Evolutionary conservation across 1,284 basidiomycete species (phyloP), one percentile per base, ranked within the genome.

Genomic region (Earliella scabrosa): DNA sequence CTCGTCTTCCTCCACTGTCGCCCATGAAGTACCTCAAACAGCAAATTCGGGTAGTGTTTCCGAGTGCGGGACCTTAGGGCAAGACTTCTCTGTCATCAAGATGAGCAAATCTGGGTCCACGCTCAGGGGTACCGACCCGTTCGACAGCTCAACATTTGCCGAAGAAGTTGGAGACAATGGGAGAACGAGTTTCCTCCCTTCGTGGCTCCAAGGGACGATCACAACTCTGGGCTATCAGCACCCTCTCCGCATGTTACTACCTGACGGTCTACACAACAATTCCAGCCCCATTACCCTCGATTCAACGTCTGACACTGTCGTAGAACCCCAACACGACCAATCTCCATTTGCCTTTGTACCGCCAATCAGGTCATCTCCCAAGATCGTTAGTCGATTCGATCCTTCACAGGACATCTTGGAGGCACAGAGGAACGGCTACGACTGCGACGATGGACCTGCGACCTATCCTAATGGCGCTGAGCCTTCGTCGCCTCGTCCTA

Each of bases 131-230:
- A n/a, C 21, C 4, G 49, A 61, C 34, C 54, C 57, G 7, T 58
- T 49, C 35, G 40, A 44, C 16, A 41, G 32, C 29, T 39, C 35
- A 14, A 51, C 57, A 10, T 57, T 56, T 29, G 14, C n/a, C 4
- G 32, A 14, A 18, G 9, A 14, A 50, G n/a, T 21, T 13, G 13
- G 13, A 8, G 3, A 3, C 8, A 9, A 16, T 16, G 35, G 11
- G 2, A 5, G 32, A 13, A 14, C 31, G 8, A 21, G 40, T 3
- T 61, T 68, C 11, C 68, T 82, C 44, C 82, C 82, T 3, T 52
- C 65, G 40, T 83, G 83, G 82, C 75, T 85, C 14, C 69, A 70
- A 24, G 57, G 66, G 45, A 78, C 81, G 5, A 73, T 83, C 36
- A 71, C 69, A 14, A 68, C 66, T 18, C 67, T 84, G 24, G 71